phyloP scores from a whole-genome alignment of 768 basidiomycete genomes.

The Lactifluus pinguis region DNA sequence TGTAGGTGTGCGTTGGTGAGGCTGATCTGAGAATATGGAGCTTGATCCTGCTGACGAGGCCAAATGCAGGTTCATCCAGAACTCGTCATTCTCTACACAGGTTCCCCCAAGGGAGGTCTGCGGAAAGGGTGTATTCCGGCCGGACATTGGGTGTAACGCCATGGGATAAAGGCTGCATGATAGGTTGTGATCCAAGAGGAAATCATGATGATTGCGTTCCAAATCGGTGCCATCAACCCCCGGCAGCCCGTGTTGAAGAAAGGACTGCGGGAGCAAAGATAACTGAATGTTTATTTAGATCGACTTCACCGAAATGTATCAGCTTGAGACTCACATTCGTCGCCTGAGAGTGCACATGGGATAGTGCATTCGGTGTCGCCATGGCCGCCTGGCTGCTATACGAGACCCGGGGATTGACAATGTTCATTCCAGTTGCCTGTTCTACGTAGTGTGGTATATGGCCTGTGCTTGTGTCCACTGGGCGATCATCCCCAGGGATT shows the following conservation, averaged over 20 bases:
- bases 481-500: background rate
- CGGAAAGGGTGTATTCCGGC: background rate
- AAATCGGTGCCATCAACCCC: background rate
- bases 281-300: background rate
- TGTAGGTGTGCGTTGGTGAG: background rate
- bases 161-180: background rate
- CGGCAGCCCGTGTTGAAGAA: background rate
- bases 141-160: background rate
- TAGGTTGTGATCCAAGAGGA: background rate
- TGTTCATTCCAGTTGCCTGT: background rate
- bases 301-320: background rate
- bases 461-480: background rate
- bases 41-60: background rate
- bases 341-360: background rate
- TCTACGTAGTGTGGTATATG: background rate
- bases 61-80: background rate
- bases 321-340: background rate
- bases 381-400: background rate
- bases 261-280: background rate
- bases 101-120: background rate
- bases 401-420: background rate
- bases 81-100: background rate
- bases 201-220: background rate
- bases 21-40: background rate
- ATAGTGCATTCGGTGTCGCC: background rate